Evolutionary conservation across 2,329 filamentous ascomycete genomes (phyloP).

Genomic region (Cercospora zeae-maydis): DNA sequence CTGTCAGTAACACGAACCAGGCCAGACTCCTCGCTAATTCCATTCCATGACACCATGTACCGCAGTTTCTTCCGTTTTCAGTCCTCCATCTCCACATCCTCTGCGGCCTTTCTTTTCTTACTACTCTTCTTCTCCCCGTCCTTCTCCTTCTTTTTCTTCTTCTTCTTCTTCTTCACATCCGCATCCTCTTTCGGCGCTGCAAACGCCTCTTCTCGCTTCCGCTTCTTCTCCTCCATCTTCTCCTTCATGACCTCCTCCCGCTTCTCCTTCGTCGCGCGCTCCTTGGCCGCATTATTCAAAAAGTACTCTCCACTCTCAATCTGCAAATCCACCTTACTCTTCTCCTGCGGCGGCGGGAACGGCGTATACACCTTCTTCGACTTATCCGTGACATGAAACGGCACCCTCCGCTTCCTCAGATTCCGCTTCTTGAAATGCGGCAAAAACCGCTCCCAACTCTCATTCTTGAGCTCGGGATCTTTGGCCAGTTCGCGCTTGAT

Average conservation of each 20-base stretch:
- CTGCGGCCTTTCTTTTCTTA: slow-evolving; percentile 36
- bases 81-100: slow-evolving; percentile 32
- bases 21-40: slow-evolving; percentile 13
- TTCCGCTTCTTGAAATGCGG: slow-evolving; percentile 96
- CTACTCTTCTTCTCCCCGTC: slow-evolving; percentile 46
- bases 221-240: slow-evolving; percentile 84
- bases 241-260: slow-evolving; percentile 78
- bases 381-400: slow-evolving; percentile 88
- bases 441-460: slow-evolving; percentile 94
- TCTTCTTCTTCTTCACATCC: slow-evolving; percentile 45
- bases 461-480: slow-evolving; percentile 77
- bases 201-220: slow-evolving; percentile 80
- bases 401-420: slow-evolving; percentile 76
- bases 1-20: neutral
- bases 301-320: slow-evolving; percentile 99
- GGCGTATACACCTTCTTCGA: slow-evolving; percentile 91
- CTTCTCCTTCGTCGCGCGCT: slow-evolving; percentile 73
- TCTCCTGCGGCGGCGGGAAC: slow-evolving; percentile 93
- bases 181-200: slow-evolving; percentile 76
- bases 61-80: neutral
- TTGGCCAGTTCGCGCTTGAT: slow-evolving; percentile 89
- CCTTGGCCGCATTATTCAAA: slow-evolving; percentile 86
- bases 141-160: slow-evolving; percentile 52
- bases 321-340: slow-evolving; percentile 97
- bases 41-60: neutral